phyloP scores from a whole-genome alignment of 78 protist species.

The slime mould (Dictyostelium discoideum) region dicty_2.7 NC_007090.3:4609001-4609500 shows the following conservation, averaged over 20 bases:
- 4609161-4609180: not conserved
- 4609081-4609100: no score
- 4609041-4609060: not conserved
- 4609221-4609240: not conserved
- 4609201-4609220: not conserved
- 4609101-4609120: no score
- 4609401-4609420: not conserved
- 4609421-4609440: not conserved
- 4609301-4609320: not conserved
- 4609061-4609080: not conserved
- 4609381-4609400: slow-evolving; percentile 6
- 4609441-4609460: not conserved
- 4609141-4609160: not conserved
- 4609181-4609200: not conserved
- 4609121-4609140: not conserved
- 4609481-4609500: not conserved
- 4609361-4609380: slow-evolving; percentile 33
- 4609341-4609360: not conserved
- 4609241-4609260: not conserved
- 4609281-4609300: not conserved
- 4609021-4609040: not conserved
- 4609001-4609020: not conserved
- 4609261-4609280: not conserved
- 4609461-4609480: not conserved
- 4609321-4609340: not conserved